Base-by-base conservation (phyloP, 2,329 filamentous ascomycete genomes). In the Claviceps cyperi region DNA sequence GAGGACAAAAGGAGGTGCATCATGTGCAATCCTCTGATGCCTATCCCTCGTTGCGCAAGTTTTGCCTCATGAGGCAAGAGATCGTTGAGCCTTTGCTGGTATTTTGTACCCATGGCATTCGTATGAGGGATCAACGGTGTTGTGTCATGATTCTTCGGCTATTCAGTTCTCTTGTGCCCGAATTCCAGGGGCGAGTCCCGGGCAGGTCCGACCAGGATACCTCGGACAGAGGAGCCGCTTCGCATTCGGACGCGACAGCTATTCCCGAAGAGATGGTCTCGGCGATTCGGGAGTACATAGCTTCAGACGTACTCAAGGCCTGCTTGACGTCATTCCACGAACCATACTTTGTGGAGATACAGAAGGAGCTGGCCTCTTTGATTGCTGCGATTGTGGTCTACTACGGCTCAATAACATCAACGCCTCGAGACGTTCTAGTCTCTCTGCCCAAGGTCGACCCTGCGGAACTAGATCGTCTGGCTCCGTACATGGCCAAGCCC, bases 311-410 rank as follows among this genome's bases (percentile, higher is more conserved):
- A 2, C 77, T 98, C 47, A 87, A 90, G 69, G 88, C 89, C 0
- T 91, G 86, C 60, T 86, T 96, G 62, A 86, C 83, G 1, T 94
- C 86, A 2, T 80, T 98, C 47, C 86, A 97, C 66, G 92, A 98
- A 57, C 83, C 88, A 0, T 96, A 97, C 66, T 98, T 97, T 66
- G 90, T 96, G 36, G 92, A 98, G 57, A 79, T 94, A 54, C 92
- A 98, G 60, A 91, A 90, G 62, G 90, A 98, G 48, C 75, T 98
- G 21, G 91, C 89, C 0, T 78, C 82, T 21, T 74, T 97, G 38
- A 95, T 98, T 54, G 90, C 90, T 0, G 78, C 83, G 4, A 92
- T 97, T 53, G 74, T 95, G 58, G 76, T 84, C 8, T 77, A 85
- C 53, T 95, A 95, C 62, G 78, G 80, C 13, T 71, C 78, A 0